Evolutionary conservation across 495 filamentous ascomycete genomes (phyloP).

Genomic region (Physcia stellaris): DNA sequence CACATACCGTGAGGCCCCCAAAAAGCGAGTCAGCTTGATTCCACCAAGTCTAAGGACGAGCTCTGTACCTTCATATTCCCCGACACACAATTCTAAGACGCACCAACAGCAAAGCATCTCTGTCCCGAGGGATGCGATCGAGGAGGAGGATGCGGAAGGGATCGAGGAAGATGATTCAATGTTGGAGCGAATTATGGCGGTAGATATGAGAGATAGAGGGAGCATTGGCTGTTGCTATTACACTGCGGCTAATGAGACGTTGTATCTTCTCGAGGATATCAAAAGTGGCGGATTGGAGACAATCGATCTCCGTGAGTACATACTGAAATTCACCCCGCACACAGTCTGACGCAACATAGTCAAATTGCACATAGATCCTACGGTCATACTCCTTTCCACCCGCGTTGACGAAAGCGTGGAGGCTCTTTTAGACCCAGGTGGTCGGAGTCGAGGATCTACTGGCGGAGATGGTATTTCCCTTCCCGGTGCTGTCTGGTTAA

Average conservation of each 20-base stretch:
- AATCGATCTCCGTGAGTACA: slow-evolving; percentile 47
- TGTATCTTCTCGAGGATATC: slow-evolving; percentile 76
- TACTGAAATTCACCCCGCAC: not conserved
- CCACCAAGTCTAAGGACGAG: too few relatives aligned
- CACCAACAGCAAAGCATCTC: too few relatives aligned
- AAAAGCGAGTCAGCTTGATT: too few relatives aligned
- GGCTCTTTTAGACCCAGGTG: slow-evolving; percentile 10
- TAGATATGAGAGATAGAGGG: slow-evolving; percentile 59
- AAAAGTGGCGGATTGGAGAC: slow-evolving; percentile 53
- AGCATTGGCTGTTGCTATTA: slow-evolving; percentile 85
- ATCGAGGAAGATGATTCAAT: slow-evolving; percentile 42
- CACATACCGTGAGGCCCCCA: too few relatives aligned
- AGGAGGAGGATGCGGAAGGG: slow-evolving; percentile 20
- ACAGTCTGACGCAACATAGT: slow-evolving; percentile 29
- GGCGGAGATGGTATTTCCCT: slow-evolving; percentile 17
- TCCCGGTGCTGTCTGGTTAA: not conserved
- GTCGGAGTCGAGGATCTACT: slow-evolving; percentile 12
- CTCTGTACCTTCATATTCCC: not conserved
- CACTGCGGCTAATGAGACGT: slow-evolving; percentile 52
- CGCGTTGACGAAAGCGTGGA: slow-evolving; percentile 45
- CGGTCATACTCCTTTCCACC: slow-evolving; percentile 60
- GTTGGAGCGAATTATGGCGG: slow-evolving; percentile 70
- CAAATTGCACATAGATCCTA: slow-evolving; percentile 65
- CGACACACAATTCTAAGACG: not conserved
- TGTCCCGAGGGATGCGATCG: too few relatives aligned